A percentile compares a stretch with the other conserved stretches of the same genome.
phyloP scores from a whole-genome alignment of 495 filamentous ascomycete genomes.

The Astrothelium macrocarpum region DNA sequence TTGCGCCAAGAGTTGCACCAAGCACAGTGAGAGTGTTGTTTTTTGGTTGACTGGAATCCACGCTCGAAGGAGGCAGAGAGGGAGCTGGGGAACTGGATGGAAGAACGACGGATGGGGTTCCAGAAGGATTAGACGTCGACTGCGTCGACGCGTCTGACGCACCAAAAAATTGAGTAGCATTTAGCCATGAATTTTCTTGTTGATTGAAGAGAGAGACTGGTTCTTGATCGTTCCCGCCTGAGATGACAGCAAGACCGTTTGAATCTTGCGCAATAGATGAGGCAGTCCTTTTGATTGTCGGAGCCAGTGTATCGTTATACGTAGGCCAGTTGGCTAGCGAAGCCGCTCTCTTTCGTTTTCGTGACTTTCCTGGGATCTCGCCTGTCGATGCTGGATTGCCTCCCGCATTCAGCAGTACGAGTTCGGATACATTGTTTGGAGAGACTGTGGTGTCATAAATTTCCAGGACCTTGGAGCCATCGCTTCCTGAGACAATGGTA shows the following conservation, averaged over 20 bases:
- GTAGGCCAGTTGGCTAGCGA: conserved; percentile 57
- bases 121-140: conserved; percentile 30
- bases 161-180: conserved; percentile 58
- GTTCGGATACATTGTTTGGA: conserved; percentile 67
- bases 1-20: conserved; percentile 67
- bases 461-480: conserved; percentile 76
- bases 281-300: conserved; percentile 46
- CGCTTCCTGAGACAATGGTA: conserved; percentile 55
- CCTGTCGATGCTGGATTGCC: conserved; percentile 33
- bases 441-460: conserved; percentile 65
- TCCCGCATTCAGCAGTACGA: conserved; percentile 47
- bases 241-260: conserved; percentile 59
- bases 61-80: conserved; percentile 19
- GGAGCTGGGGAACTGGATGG: conserved; percentile 34
- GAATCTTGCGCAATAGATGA: conserved; percentile 52
- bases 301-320: conserved; percentile 68
- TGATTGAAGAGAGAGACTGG: conserved; percentile 73
- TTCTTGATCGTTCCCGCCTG: conserved; percentile 58
- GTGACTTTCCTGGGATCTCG: conserved; percentile 25
- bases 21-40: conserved; percentile 51
- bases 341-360: conserved; percentile 39
- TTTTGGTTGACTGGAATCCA: conserved; percentile 22
- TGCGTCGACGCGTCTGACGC: conserved; percentile 33
- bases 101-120: conserved; percentile 21
- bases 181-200: conserved; percentile 68